Conservation (phyloP, 768 basidiomycete species). For the Boletellus ananiceps region DNA sequence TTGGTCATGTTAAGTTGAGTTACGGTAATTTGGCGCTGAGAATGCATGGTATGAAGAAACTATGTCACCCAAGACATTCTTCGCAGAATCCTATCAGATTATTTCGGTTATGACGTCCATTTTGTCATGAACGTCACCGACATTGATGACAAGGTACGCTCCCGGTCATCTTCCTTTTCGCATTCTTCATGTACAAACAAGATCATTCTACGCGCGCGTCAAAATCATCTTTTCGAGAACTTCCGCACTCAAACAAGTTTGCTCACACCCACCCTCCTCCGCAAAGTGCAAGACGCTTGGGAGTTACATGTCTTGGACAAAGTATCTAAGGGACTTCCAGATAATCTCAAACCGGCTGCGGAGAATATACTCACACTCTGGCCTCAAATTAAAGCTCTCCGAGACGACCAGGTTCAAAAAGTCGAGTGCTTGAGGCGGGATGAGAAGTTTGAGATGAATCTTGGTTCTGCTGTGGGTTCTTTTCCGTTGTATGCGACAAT, state of each 20-base stretch:
- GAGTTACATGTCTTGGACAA: constrained; percentile 55
- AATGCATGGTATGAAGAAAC: constrained; percentile 54
- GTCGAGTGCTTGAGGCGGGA: constrained; percentile 68
- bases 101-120: constrained; percentile 96
- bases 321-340: constrained; percentile 60
- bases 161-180: background rate
- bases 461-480: constrained; percentile 65
- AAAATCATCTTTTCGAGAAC: constrained; percentile 63
- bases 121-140: constrained; percentile 99
- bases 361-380: constrained; percentile 54
- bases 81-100: constrained; percentile 82
- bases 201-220: constrained; percentile 93
- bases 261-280: constrained; percentile 56
- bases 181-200: constrained; percentile 30
- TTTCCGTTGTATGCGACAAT: constrained; percentile 6
- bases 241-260: constrained; percentile 51
- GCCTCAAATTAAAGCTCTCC: constrained; percentile 46
- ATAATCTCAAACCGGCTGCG: constrained; percentile 39
- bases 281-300: constrained; percentile 61
- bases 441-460: constrained; percentile 92
- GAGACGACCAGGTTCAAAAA: constrained; percentile 59
- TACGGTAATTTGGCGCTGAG: background rate
- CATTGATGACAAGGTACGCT: constrained; percentile 92
- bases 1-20: constrained; percentile 27
- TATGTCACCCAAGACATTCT: constrained; percentile 45